Conservation (phyloP, 164 flowering plant species). For the Liriodendron chinense region DNA sequence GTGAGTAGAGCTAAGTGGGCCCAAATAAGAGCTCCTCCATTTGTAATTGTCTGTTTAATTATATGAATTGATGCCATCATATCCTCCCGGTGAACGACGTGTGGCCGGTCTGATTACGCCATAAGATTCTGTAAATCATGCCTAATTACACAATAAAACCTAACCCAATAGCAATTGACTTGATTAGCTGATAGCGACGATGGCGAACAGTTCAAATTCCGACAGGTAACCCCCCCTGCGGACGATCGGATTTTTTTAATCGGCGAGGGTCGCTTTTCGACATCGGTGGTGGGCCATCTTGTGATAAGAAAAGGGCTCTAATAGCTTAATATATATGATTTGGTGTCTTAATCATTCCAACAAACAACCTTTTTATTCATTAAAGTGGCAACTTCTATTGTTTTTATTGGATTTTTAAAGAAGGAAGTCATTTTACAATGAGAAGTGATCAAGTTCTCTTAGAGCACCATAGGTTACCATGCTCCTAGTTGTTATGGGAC, state of each 20-base stretch:
- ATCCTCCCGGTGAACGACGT: background rate
- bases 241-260: background rate
- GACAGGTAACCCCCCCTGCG: background rate
- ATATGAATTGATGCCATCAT: background rate
- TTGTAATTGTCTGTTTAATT: background rate
- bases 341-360: constrained; percentile 1
- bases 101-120: background rate
- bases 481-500: background rate
- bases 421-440: background rate
- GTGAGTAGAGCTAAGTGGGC: background rate
- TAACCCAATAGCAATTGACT: background rate
- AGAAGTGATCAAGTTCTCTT: background rate
- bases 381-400: background rate
- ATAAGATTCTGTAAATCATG: background rate
- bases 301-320: background rate
- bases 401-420: background rate
- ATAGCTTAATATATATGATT: background rate
- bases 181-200: background rate
- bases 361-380: background rate
- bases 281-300: background rate
- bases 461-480: background rate
- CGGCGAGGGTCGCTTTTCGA: background rate
- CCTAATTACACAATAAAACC: background rate
- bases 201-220: background rate
- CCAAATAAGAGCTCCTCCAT: background rate